Base-by-base conservation (phyloP, 257 asterid genomes). In the Nyctanthes arbortristis region DNA sequence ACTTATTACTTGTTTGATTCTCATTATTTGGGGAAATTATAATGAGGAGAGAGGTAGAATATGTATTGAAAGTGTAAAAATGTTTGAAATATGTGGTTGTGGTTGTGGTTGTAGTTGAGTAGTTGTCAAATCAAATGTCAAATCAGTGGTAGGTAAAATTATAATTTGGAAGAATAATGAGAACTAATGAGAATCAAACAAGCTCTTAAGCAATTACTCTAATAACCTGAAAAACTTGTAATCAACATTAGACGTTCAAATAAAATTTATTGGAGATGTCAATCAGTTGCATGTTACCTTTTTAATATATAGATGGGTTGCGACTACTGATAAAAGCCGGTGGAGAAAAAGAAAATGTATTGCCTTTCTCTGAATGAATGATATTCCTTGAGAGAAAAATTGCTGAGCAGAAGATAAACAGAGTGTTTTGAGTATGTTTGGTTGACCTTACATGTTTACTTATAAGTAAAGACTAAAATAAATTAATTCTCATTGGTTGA, bases 141-240 rank as follows among this genome's bases (percentile, higher is more conserved):
- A n/a, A n/a, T n/a, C n/a, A n/a, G n/a, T n/a, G n/a, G n/a, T n/a
- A n/a, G n/a, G n/a, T n/a, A n/a, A n/a, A n/a, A n/a, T n/a, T n/a
- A n/a, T n/a, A n/a, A n/a, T n/a, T n/a, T n/a, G n/a, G n/a, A n/a
- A n/a, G n/a, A n/a, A n/a, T n/a, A n/a, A n/a, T n/a, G n/a, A n/a
- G n/a, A n/a, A n/a, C n/a, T n/a, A n/a, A n/a, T n/a, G n/a, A n/a
- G n/a, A n/a, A n/a, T n/a, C n/a, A n/a, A n/a, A n/a, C n/a, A n/a
- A n/a, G n/a, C n/a, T n/a, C n/a, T n/a, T 55, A 16, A 47, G 30
- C 57, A 56, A 62, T 67, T 54, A n/a, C n/a, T 14, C 54, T 43
- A 43, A 43, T 43, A 43, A 14, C 9, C 54, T 3, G 5, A 16
- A 43, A n/a, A n/a, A n/a, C n/a, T n/a, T n/a, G n/a, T n/a, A n/a